phyloP scores from a whole-genome alignment of 1,284 basidiomycete genomes.

The Microbotryum saponariae region DNA sequence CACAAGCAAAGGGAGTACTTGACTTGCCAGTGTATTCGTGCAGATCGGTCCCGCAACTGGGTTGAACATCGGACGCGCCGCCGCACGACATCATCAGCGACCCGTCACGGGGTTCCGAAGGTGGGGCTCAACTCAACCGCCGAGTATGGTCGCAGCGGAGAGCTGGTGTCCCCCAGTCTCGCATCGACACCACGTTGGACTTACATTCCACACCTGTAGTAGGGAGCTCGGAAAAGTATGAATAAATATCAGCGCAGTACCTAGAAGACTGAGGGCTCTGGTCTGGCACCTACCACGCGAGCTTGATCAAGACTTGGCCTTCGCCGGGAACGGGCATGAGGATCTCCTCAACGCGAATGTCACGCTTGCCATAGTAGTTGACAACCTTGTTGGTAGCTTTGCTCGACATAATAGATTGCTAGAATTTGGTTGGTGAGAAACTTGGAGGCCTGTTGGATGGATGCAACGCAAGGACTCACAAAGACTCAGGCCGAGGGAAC shows the following conservation, averaged over 20 bases:
- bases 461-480: too few relatives aligned
- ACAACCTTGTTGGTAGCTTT: constrained; percentile 30
- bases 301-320: constrained; percentile 40
- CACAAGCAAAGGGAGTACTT: too few relatives aligned
- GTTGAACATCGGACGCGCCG: neutral
- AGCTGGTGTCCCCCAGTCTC: too few relatives aligned
- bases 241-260: too few relatives aligned
- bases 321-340: constrained; percentile 33
- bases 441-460: too few relatives aligned
- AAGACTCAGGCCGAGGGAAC: too few relatives aligned
- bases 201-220: too few relatives aligned
- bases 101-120: neutral
- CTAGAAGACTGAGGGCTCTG: neutral
- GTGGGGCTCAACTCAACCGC: neutral
- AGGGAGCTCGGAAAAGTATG: too few relatives aligned
- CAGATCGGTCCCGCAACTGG: constrained; percentile 37
- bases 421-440: too few relatives aligned
- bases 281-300: constrained; percentile 25
- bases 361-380: constrained; percentile 39
- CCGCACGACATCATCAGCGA: neutral
- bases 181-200: too few relatives aligned
- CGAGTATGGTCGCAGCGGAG: too few relatives aligned
- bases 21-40: constrained; percentile 33
- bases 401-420: too few relatives aligned
- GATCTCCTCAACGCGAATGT: constrained; percentile 40